These are phyloP conservation scores for Tylopilus rubrobrunneus DNA, from an alignment of 768 basidiomycete genomes.

Conservation along the genomic window DNA sequence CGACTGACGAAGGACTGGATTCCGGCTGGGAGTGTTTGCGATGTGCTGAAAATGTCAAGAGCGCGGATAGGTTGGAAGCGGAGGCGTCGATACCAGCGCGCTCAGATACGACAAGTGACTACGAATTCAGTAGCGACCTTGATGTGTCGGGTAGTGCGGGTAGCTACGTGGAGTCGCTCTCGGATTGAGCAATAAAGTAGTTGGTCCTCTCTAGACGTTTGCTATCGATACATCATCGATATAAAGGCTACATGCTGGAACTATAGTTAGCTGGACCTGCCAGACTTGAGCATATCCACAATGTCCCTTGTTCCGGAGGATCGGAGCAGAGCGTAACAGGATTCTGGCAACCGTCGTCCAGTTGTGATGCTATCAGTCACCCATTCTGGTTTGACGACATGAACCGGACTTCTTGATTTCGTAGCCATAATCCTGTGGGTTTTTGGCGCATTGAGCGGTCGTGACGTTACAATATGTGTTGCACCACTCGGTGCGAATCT, in stretches of 20 bases:
- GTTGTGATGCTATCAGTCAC: constrained; percentile 60
- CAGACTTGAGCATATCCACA: constrained; percentile 35
- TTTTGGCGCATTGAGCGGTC: constrained; percentile 67
- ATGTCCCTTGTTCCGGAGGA: constrained; percentile 35
- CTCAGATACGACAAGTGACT: constrained; percentile 44
- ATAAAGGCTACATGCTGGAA: background rate
- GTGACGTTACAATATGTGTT: constrained; percentile 78
- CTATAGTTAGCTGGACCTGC: constrained; percentile 10
- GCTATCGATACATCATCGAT: constrained; percentile 9
- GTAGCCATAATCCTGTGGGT: constrained; percentile 58
- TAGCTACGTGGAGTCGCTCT: constrained; percentile 36
- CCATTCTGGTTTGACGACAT: constrained; percentile 77
- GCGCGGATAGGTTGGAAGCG: constrained; percentile 53
- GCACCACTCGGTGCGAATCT: constrained; percentile 58
- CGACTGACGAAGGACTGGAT: constrained; percentile 56
- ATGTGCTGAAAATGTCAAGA: constrained; percentile 62
- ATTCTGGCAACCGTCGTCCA: constrained; percentile 60
- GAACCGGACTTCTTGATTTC: constrained; percentile 44
- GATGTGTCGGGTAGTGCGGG: constrained; percentile 48
- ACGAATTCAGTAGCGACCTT: constrained; percentile 52
- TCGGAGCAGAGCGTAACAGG: constrained; percentile 50
- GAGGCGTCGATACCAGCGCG: constrained; percentile 21
- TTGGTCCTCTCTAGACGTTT: background rate
- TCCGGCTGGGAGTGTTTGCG: constrained; percentile 80
- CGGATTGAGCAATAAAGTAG: constrained; percentile 17